Evolutionary conservation across 2,329 filamentous ascomycete species (phyloP), one percentile per base, ranked within the genome.

Genomic region (Aspergillus costaricaensis): DNA sequence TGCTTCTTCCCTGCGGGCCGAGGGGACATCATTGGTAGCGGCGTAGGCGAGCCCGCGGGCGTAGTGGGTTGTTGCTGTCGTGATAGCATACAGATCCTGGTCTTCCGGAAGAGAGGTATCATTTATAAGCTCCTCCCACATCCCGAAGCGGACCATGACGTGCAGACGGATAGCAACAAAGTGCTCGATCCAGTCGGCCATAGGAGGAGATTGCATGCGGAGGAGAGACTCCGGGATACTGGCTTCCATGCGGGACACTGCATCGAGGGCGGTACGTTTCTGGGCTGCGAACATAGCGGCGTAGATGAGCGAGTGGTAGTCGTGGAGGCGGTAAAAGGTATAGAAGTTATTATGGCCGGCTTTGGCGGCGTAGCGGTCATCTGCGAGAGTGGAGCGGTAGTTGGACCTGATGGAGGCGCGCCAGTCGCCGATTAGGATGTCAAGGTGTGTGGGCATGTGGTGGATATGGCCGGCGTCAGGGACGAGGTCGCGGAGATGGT

Each of bases 381-480:
- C 90, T 0, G 88, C 89, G 0, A 76, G 68, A 41, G 89, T 87
- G 7, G 90, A 90, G 23, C 83, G 81, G 2, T 82, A 77, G 71
- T 92, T 94, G 5, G 87, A 87, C 2, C 79, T 78, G 52, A 92
- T 86, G 1, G 88, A 88, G 4, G 81, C 79, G 17, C 82, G 78
- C 68, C 91, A 93, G 67, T 91, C 85, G 9, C 90, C 90, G 17
- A 87, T 83, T 0, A 92, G 81, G 7, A 90, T 83, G 69, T 93
- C 89, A 21, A 92, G 81, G 71, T 93, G 90, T 0, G 86, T 86
- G 0, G 90, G 89, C 90, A 93, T 93, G 70, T 91, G 89, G 38
- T 86, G 81, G 0, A 91, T 77, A 70, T 92, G 89, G 0, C 88
- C 88, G 0, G 85, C 82, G 68, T 91, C 88, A 0, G 88, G 88